Conservation (phyloP, 345 rosid species). For the Xanthoceras sorbifolium region DNA sequence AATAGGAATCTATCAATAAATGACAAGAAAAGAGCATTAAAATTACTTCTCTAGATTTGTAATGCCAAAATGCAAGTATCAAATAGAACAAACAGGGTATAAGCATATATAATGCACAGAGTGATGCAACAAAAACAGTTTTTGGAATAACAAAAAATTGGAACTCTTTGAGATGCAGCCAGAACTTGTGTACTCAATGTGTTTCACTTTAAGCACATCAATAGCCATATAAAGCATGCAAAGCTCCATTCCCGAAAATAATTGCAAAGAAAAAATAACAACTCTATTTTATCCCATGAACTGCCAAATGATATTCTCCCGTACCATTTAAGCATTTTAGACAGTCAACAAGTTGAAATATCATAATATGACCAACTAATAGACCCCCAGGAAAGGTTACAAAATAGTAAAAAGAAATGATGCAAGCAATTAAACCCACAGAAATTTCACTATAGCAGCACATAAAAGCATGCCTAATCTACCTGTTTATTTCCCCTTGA, state of each 20-base stretch:
- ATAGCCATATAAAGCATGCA: neutral
- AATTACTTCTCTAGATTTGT: neutral
- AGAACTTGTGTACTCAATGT: neutral
- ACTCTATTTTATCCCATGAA: neutral
- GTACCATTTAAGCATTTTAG: neutral
- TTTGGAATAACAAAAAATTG: neutral
- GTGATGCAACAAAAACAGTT: neutral
- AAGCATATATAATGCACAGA: neutral
- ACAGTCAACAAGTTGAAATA: neutral
- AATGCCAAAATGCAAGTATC: neutral
- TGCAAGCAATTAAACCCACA: neutral
- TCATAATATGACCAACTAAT: neutral
- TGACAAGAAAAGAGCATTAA: neutral
- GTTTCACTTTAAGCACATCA: slow-evolving; percentile 10
- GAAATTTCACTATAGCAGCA: neutral
- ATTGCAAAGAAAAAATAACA: neutral
- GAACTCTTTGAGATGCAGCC: neutral
- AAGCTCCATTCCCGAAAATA: slow-evolving; percentile 2
- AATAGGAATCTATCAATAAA: slow-evolving; percentile 69
- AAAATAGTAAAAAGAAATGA: neutral
- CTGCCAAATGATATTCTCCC: neutral
- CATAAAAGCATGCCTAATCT: slow-evolving; percentile 17
- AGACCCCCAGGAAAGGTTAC: neutral
- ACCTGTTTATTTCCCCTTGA: slow-evolving; percentile 91
- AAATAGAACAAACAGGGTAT: neutral